phyloP scores from a whole-genome alignment of 192 early-diverging fungal genomes.

The Coemansia sp. region DNA sequence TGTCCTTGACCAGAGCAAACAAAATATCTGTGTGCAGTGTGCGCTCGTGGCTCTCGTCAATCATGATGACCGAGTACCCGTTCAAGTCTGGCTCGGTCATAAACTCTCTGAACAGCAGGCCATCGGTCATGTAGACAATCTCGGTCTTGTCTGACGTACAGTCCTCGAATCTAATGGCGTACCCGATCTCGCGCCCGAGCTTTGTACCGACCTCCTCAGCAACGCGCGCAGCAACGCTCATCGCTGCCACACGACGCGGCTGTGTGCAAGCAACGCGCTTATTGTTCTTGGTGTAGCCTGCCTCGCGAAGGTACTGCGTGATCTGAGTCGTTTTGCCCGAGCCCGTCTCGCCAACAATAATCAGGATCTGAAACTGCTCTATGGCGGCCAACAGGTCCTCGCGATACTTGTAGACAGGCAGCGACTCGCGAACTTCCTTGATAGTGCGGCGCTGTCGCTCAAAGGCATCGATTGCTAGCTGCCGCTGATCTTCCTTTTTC shows the following conservation, averaged over 20 bases:
- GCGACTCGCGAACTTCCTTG: conserved; percentile 63
- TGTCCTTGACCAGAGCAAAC: conserved; percentile 97
- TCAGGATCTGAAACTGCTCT: conserved; percentile 81
- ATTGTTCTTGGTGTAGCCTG: conserved; percentile 86
- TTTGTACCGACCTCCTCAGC: conserved; percentile 96
- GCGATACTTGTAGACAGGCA: conserved; percentile 90
- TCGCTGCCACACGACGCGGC: conserved; percentile 96
- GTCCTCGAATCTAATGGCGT: conserved; percentile 98
- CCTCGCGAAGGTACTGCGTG: conserved; percentile 95
- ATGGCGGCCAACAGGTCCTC: conserved; percentile 84
- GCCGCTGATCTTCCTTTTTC: conserved; percentile 59
- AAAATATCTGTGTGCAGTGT: conserved; percentile 95
- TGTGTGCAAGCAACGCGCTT: conserved; percentile 96
- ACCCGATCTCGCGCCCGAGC: conserved; percentile 92
- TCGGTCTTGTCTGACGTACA: conserved; percentile 93
- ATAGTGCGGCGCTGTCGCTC: conserved; percentile 66
- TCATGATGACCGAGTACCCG: conserved; percentile 90
- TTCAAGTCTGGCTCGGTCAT: conserved; percentile 94
- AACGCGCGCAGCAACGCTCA: conserved; percentile 96
- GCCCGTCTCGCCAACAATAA: conserved; percentile 97
- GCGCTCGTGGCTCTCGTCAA: conserved; percentile 98
- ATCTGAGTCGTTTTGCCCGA: conserved; percentile 99
- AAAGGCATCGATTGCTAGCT: conserved; percentile 62
- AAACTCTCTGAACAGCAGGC: conserved; percentile 96
- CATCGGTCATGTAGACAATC: conserved; percentile 99